These are phyloP conservation scores for Huntiella decipiens DNA, from an alignment of 2,329 filamentous ascomycete genomes.

Conservation along the genomic window DNA sequence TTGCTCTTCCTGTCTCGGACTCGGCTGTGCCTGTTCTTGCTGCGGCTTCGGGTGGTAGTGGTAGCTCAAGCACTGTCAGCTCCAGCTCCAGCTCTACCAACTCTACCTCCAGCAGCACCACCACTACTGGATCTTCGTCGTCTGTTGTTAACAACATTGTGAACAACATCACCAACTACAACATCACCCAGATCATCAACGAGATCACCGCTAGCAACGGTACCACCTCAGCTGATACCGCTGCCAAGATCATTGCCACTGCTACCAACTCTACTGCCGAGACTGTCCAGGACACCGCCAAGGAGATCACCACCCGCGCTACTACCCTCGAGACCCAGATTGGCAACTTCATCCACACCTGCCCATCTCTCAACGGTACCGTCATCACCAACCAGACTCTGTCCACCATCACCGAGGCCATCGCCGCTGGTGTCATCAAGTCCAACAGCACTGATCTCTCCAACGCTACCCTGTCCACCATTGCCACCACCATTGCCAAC, in stretches of 20 bases:
- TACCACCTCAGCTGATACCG: background rate
- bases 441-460: too few species aligned
- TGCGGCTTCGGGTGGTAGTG: too few species aligned
- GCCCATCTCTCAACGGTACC: too few species aligned
- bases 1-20: background rate
- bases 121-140: background rate
- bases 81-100: background rate
- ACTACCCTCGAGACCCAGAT: background rate
- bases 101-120: background rate
- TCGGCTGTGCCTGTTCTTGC: too few species aligned
- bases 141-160: background rate
- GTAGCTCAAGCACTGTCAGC: background rate
- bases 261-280: background rate
- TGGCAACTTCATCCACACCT: too few species aligned
- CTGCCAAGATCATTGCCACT: background rate
- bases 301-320: background rate
- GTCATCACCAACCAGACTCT: too few species aligned
- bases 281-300: background rate
- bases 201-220: background rate
- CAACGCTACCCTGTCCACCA: accelerated
- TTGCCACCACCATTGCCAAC: background rate
- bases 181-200: background rate
- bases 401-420: too few species aligned
- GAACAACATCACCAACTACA: background rate
- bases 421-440: too few species aligned